Percentiles rank a stretch among this genome's conserved stretches.
Conservation (phyloP, 208 protist genomes). For the Cochliopodium minus region DNA sequence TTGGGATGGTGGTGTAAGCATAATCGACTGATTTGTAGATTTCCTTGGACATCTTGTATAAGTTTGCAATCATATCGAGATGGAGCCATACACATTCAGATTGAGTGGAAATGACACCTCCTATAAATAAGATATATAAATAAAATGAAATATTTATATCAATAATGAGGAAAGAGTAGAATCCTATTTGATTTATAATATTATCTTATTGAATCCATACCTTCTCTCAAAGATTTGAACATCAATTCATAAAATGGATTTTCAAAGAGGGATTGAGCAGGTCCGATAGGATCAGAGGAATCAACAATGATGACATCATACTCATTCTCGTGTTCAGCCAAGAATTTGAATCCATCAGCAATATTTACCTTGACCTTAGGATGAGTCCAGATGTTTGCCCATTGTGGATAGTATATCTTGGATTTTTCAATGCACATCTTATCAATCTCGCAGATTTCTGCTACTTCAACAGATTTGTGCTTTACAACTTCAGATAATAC, state of each 20-base stretch:
- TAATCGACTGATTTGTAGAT: conserved; percentile 60
- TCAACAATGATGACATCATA: conserved; percentile 84
- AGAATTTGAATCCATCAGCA: conserved; percentile 60
- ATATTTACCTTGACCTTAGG: conserved; percentile 44
- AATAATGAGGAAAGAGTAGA: too few species aligned
- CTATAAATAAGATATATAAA: background rate
- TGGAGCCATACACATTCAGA: conserved; percentile 69
- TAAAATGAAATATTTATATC: too few species aligned
- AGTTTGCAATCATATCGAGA: conserved; percentile 60
- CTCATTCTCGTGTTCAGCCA: conserved; percentile 34
- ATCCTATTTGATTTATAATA: background rate
- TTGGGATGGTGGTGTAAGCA: conserved; percentile 67
- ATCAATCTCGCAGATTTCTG: conserved; percentile 91
- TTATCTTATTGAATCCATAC: conserved; percentile 1
- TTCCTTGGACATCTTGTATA: conserved; percentile 44
- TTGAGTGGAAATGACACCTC: conserved; percentile 13
- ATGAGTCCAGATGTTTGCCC: conserved; percentile 47
- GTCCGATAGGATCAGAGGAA: conserved; percentile 70
- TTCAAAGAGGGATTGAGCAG: conserved; percentile 17
- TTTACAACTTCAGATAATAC: conserved; percentile 82
- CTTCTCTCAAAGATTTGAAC: conserved; percentile 9
- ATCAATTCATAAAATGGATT: conserved; percentile 56
- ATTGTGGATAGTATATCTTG: conserved; percentile 55
- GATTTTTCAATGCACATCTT: conserved; percentile 54
- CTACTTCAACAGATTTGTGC: conserved; percentile 60